Evolutionary conservation across 2,329 filamentous ascomycete genomes (phyloP).

Genomic region (Aureobasidium sp.): DNA sequence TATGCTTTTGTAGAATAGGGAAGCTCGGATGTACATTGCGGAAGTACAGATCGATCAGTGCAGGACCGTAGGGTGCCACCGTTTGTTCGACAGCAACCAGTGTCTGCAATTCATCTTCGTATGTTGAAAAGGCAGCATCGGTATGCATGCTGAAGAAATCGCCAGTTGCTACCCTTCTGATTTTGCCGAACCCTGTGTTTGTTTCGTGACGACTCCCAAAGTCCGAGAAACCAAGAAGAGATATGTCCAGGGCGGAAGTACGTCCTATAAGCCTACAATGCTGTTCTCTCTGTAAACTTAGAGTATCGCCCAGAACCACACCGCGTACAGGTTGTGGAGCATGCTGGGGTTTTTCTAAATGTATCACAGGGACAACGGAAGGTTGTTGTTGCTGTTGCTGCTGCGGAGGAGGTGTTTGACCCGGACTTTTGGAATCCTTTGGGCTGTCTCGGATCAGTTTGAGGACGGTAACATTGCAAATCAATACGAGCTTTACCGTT

Average conservation of each 20-base stretch:
- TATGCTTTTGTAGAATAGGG: slow-evolving; percentile 73
- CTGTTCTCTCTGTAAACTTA: slow-evolving; percentile 70
- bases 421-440: slow-evolving; percentile 13
- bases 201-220: slow-evolving; percentile 80
- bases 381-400: background rate
- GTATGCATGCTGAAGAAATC: slow-evolving; percentile 77
- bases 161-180: slow-evolving; percentile 68
- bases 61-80: slow-evolving; percentile 69
- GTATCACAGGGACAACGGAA: background rate
- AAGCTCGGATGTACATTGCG: slow-evolving; percentile 72
- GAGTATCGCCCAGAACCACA: slow-evolving; percentile 35
- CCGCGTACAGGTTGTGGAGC: slow-evolving; percentile 10
- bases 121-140: slow-evolving; percentile 64
- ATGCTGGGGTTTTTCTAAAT: slow-evolving; percentile 16
- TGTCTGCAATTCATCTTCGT: slow-evolving; percentile 63
- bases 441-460: background rate
- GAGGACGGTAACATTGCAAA: background rate
- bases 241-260: slow-evolving; percentile 76
- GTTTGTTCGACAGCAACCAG: slow-evolving; percentile 67
- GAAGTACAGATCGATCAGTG: slow-evolving; percentile 75
- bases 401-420: slow-evolving; percentile 10
- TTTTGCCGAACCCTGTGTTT: slow-evolving; percentile 53
- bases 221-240: slow-evolving; percentile 71
- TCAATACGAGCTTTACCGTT: slow-evolving; percentile 20
- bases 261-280: slow-evolving; percentile 79